Percentiles rank a stretch among this genome's conserved stretches.
These are phyloP conservation scores for Penicillium goetzii DNA, from an alignment of 495 filamentous ascomycete species.

Conservation along the genomic window DNA sequence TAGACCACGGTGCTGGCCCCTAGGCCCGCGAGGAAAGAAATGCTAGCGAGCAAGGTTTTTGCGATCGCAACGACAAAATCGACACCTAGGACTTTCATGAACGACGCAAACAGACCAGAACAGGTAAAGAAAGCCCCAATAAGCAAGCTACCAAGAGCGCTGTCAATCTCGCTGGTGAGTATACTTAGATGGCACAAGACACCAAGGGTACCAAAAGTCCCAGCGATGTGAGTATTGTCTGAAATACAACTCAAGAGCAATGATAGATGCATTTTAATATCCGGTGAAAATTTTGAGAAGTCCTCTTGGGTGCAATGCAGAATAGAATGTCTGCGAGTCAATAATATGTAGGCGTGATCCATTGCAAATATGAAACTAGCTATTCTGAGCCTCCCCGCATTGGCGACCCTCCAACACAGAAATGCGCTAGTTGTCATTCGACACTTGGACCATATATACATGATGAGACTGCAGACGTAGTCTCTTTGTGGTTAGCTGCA, in stretches of 20 bases:
- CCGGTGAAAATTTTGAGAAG: background rate
- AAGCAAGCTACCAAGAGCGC: constrained; percentile 3
- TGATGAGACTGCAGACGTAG: background rate
- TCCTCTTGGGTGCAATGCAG: background rate
- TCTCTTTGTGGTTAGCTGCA: background rate
- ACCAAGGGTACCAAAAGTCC: constrained; percentile 4
- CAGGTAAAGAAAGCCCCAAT: background rate
- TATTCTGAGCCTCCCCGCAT: background rate
- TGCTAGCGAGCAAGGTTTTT: constrained; percentile 5
- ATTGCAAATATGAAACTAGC: background rate
- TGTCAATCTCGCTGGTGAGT: constrained; percentile 12
- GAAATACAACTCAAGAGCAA: background rate
- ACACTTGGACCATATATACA: background rate
- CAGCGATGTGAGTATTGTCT: background rate
- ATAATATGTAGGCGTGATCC: background rate
- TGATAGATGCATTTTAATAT: background rate
- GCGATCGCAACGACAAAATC: background rate
- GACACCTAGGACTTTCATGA: background rate
- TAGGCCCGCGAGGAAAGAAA: constrained; percentile 11
- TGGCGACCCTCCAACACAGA: background rate
- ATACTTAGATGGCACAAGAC: constrained; percentile 7
- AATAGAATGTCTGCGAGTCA: background rate
- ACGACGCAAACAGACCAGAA: background rate
- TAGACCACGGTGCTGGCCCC: constrained; percentile 49
- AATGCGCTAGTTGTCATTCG: background rate